Evolutionary conservation across 1,284 basidiomycete genomes (phyloP), one percentile per base, ranked within the genome.

Genomic region (Pisolithus thermaeus): DNA sequence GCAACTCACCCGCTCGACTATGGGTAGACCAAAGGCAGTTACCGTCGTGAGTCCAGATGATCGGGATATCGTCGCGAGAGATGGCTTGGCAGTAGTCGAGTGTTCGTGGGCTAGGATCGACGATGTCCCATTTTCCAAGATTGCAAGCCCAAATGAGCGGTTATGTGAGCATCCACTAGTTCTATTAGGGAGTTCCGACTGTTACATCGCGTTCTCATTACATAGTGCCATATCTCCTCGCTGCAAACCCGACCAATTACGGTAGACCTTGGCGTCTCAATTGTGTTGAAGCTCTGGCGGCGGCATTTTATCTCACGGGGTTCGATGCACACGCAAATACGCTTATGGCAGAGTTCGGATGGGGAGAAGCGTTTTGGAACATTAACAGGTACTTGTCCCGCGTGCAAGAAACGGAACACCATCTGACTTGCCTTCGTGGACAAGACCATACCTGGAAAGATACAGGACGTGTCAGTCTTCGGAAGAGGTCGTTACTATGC

Each of bases 61-160:
- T 65, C 80, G 83, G 16, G 84, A 89, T n/a, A 83, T 95, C 48
- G 73, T 98, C 12, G 74, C 79, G 3, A 77, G 81, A 53, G 75
- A 76, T 39, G 96, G 96, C 0, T 72, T 98, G 1, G 96, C 96
- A 0, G 96, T 99, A 7, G 93, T 99, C 2, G 96, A 99, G 66
- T 97, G 94, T 68, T 95, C 92, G 4, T 99, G 96, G 96, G 96
- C 96, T 2, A 78, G 94, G 20, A 72, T 98, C 7, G 91, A 94
- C 50, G 95, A 98, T 57, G 86, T 98, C 2, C 96, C 96, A 0
- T 99, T 97, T 66, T 76, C 80, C 49, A 97, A 97, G 70, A 96
- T 98, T 61, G 82, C 90, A 20, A 92, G 90, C 58, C 93, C 94
- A 0, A 81, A 97, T 61, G 96, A 99, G 73, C 80, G 96, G 11